Evolutionary conservation across 331 rosid species (phyloP), one percentile per base, ranked within the genome.

Genomic region (Pyracantha coccinea): DNA sequence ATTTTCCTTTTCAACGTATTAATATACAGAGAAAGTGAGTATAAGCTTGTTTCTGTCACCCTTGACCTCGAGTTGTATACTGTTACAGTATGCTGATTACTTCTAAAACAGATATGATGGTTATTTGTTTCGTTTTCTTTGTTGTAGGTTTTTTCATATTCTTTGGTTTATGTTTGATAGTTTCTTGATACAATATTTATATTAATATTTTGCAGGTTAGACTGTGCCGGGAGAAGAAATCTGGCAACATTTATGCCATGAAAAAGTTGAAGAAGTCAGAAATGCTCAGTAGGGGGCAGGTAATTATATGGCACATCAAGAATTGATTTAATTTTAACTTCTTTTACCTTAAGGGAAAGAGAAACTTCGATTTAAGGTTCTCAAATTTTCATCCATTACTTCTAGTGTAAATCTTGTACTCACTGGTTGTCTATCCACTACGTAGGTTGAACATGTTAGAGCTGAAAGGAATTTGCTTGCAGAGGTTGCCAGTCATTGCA

Each of bases 211-310:
- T 75, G 66, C 87, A 93, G 98, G 97, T 93, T 70, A 84, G 90
- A 78, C 85, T 93, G 28, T 87, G 92, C 33, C 88, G 85, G 31
- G 98, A 93, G 84, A 91, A 93, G 86, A 89, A 82, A 88, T 85
- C 98, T 17, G 98, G 98, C 72, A 83, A 78, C 72, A 91, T 91
- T 66, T 93, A 84, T 81, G 98, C 98, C 75, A 93, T 93, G 98
- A 93, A 93, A 83, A 93, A 93, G 84, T 81, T 93, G 86, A 93
- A 87, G 77, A 93, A 93, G 85, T 93, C 96, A 33, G 98, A 93
- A 91, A 93, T 93, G 98, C 94, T 93, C 80, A 91, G 93, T 78
- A 85, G 98, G 82, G 98, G 98, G 52, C 98, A 93, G 93, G 98
- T 91, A 68, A 81, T 70, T 55, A n/a, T 32, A 65, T 65, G 10